A percentile compares a stretch with the other conserved stretches of the same genome.
Conservation (phyloP, 495 filamentous ascomycete species). For the Penicillium turbatum region DNA sequence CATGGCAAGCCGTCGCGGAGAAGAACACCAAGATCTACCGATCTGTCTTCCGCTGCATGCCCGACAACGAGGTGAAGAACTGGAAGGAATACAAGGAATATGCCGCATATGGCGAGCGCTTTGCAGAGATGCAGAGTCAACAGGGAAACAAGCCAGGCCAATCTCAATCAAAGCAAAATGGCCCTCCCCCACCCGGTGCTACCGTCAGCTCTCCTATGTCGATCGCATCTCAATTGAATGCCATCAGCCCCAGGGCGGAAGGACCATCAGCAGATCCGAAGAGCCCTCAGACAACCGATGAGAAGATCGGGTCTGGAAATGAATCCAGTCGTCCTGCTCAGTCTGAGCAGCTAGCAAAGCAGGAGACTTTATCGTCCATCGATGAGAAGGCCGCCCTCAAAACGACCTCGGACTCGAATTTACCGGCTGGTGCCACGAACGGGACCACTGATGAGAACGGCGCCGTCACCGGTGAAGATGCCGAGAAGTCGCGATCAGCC, state of each 20-base stretch:
- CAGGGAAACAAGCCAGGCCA: constrained; percentile 36
- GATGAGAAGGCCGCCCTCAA: constrained; percentile 46
- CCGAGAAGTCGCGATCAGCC: constrained; percentile 32
- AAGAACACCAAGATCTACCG: constrained; percentile 95
- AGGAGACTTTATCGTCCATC: constrained; percentile 28
- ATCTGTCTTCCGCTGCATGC: constrained; percentile 93
- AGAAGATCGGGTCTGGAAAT: constrained; percentile 21
- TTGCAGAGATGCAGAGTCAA: constrained; percentile 64
- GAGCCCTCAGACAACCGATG: constrained; percentile 23
- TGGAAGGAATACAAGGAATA: constrained; percentile 96
- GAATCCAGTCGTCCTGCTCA: constrained; percentile 21
- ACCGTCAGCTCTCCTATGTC: constrained; percentile 20
- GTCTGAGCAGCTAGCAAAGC: constrained; percentile 22
- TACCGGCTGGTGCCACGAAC: constrained; percentile 16
- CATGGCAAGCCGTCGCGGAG: constrained; percentile 81
- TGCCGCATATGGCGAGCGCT: constrained; percentile 70
- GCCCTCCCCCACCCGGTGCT: constrained; percentile 29
- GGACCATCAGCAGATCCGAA: constrained; percentile 19
- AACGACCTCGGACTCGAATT: constrained; percentile 21
- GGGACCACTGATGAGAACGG: constrained; percentile 22
- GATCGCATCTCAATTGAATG: constrained; percentile 20
- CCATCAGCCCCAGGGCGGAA: constrained; percentile 20
- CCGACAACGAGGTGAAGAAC: constrained; percentile 85
- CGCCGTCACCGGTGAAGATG: constrained; percentile 24
- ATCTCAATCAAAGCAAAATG: constrained; percentile 34